Percentiles rank a stretch among this genome's conserved stretches.
phyloP scores from a whole-genome alignment of 2,329 filamentous ascomycete genomes.

The Paecilomyces sp. region DNA sequence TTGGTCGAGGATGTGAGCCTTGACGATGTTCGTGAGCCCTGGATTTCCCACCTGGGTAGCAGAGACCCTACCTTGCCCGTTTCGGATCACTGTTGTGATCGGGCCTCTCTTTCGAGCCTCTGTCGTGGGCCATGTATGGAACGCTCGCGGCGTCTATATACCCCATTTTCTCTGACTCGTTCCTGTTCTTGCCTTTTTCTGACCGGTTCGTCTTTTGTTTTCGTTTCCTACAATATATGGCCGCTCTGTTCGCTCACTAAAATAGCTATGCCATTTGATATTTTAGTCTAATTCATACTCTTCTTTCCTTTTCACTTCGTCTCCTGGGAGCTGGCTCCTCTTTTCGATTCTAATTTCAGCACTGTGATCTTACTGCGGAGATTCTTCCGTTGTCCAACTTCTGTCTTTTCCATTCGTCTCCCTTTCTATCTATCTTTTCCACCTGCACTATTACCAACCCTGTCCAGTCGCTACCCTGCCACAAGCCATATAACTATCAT shows the following conservation, averaged over 20 bases:
- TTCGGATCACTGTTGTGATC: background rate
- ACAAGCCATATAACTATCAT: background rate
- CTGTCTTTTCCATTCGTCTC: background rate
- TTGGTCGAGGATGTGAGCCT: background rate
- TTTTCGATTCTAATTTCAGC: background rate
- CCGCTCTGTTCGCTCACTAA: background rate
- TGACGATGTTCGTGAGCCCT: background rate
- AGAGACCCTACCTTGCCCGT: background rate
- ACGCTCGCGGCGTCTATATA: background rate
- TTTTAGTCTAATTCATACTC: background rate
- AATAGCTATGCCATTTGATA: background rate
- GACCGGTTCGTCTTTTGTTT: background rate
- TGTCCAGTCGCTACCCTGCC: background rate
- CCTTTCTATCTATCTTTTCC: background rate
- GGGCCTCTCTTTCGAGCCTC: background rate
- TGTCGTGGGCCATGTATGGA: background rate
- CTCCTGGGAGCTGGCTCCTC: slow-evolving; percentile 2
- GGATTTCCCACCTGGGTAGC: background rate
- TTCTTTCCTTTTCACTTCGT: background rate
- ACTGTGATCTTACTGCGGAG: background rate
- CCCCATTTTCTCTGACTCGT: background rate
- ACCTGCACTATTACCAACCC: background rate
- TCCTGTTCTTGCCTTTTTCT: background rate
- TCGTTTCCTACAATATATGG: background rate
- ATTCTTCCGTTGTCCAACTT: background rate